Base-by-base conservation (phyloP, 2,329 filamentous ascomycete genomes). In the Penicillium sp. region DNA sequence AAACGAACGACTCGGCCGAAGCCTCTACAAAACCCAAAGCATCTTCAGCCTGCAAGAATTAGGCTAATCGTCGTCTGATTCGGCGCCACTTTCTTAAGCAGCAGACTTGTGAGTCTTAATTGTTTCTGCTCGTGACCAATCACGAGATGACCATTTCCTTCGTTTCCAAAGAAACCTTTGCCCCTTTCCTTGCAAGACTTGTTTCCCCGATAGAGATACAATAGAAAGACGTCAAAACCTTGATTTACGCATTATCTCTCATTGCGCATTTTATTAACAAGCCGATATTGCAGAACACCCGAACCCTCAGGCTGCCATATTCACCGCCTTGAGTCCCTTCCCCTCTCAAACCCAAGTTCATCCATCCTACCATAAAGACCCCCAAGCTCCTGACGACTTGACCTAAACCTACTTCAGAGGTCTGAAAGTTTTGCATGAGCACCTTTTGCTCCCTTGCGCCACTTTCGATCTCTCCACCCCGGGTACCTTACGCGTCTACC, bases 371-470 rank as follows among this genome's bases (percentile, higher is more conserved):
- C 61, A 61, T 52, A 50, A 58, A 50, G 58, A 30, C 50, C 30
- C 30, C 26, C 52, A 60, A 63, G 59, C 62, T 59, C 57, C 26
- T 50, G 35, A 19, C 40, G 36, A 51, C 46, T 37, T 28, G 40
- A 45, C 41, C 40, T 45, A 50, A 55, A 67, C 71, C 67, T 62
- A 65, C 62, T 58, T 64, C 48, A 52, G 47, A 58, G 40, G 55
- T 51, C 42, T 42, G 56, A 28, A 40, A 45, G 64, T 61, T 58
- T 64, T 67, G 62, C 66, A 67, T 68, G 61, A 61, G 64, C 63
- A 62, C 61, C 62, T 61, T 40, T 52, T 54, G 53, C 53, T 55
- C 40, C 51, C 17, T 56, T 59, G 56, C 57, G 61, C 59, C 61
- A 61, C 67, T 69, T 47, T 46, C 53, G 52, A 59, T 55, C 54